These are phyloP conservation scores for Pyrenochaeta sp. DNA, from an alignment of 2,329 filamentous ascomycete genomes.

Conservation along the genomic window DNA sequence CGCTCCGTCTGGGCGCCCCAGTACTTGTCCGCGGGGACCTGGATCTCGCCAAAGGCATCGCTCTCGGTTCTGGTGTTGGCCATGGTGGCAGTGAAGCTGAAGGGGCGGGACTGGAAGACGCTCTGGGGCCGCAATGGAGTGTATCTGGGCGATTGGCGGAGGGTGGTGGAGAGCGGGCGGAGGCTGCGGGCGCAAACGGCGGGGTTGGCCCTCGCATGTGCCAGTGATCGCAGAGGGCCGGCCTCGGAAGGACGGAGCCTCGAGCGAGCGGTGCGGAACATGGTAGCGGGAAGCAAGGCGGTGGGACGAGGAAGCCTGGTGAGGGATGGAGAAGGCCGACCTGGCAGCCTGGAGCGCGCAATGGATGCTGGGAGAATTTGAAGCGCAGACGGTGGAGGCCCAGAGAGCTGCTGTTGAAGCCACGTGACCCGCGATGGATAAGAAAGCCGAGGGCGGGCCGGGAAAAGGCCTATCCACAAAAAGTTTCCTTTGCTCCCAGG, in stretches of 20 bases:
- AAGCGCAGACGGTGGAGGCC: slow-evolving; percentile 3
- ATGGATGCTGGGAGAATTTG: slow-evolving; percentile 5
- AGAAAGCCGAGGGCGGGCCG: no score
- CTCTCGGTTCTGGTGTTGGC: slow-evolving; percentile 78
- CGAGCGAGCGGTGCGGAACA: slow-evolving; percentile 44
- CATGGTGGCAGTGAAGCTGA: slow-evolving; percentile 45
- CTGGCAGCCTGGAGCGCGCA: slow-evolving; percentile 11
- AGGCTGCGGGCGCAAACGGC: slow-evolving; percentile 32
- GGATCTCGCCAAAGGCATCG: slow-evolving; percentile 97
- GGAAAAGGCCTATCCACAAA: no score
- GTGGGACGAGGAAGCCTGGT: slow-evolving; percentile 3
- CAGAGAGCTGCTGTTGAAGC: slow-evolving; percentile 11
- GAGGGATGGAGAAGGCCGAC: slow-evolving; percentile 7
- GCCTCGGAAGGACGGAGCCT: slow-evolving; percentile 47
- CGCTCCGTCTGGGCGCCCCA: slow-evolving; percentile 98
- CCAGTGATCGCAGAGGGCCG: slow-evolving; percentile 38
- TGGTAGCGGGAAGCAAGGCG: slow-evolving; percentile 28
- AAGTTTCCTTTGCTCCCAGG: no score
- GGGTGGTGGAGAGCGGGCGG: slow-evolving; percentile 37
- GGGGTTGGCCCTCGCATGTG: slow-evolving; percentile 46
- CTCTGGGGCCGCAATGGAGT: slow-evolving; percentile 26
- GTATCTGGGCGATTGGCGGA: slow-evolving; percentile 23
- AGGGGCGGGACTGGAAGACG: slow-evolving; percentile 35
- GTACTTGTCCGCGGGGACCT: slow-evolving; percentile 92
- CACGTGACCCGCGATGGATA: slow-evolving; percentile 4